phyloP scores from a whole-genome alignment of 257 asterid genomes.

The Nicotiana knightiana region DNA sequence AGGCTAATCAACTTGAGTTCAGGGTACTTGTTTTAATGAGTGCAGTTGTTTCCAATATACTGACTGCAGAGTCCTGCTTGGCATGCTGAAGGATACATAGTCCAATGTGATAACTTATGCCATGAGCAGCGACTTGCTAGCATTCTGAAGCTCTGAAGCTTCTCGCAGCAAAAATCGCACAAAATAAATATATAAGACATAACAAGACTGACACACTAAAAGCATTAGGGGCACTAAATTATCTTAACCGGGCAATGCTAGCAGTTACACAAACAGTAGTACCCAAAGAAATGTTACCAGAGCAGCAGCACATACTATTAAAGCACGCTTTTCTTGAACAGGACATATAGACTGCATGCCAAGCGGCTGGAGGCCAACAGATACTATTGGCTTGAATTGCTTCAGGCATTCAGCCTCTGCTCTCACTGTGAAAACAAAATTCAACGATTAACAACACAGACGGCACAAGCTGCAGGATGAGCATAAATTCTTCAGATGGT shows the following conservation, averaged over 20 bases:
- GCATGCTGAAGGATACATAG: background rate
- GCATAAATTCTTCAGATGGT: background rate
- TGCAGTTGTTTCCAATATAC: background rate
- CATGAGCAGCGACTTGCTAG: background rate
- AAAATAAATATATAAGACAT: background rate
- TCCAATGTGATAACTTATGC: background rate
- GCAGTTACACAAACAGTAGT: background rate
- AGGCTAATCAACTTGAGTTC: no score
- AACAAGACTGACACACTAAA: no score
- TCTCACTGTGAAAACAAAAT: slow-evolving; percentile 21
- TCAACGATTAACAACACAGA: background rate
- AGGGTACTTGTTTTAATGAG: background rate
- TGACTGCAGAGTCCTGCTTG: background rate
- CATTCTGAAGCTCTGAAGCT: background rate
- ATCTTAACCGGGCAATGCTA: background rate
- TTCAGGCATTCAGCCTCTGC: slow-evolving; percentile 2
- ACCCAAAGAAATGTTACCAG: slow-evolving; percentile 36
- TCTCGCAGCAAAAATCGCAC: background rate
- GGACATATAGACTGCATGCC: slow-evolving; percentile 16
- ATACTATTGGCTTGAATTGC: background rate
- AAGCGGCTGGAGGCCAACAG: slow-evolving; percentile 24
- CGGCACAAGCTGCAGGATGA: background rate
- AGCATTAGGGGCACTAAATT: background rate
- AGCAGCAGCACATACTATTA: slow-evolving; percentile 47
- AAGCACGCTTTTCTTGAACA: slow-evolving; percentile 25